These are phyloP conservation scores for Inosperma sp. DNA, from an alignment of 768 basidiomycete genomes.

Conservation along the genomic window DNA sequence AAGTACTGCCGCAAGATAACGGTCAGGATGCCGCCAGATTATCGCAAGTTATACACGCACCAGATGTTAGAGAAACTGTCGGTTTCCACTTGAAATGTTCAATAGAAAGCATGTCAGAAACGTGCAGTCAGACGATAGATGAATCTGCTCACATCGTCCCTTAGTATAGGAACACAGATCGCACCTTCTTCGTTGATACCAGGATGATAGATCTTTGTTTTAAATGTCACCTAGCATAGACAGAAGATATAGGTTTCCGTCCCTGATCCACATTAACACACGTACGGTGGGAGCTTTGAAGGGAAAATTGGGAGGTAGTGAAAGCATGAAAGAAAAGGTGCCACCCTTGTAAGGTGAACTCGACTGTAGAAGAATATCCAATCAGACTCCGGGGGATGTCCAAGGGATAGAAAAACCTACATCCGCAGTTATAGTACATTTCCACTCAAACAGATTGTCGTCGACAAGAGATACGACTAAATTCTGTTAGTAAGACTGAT, in stretches of 20 bases:
- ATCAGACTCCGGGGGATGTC: neutral
- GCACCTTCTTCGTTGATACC: slow-evolving; percentile 86
- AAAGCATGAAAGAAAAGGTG: slow-evolving; percentile 67
- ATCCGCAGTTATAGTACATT: slow-evolving; percentile 68
- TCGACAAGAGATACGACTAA: slow-evolving; percentile 59
- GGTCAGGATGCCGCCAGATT: neutral
- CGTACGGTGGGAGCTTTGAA: slow-evolving; percentile 81
- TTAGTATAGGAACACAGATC: slow-evolving; percentile 79
- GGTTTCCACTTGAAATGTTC: slow-evolving; percentile 70
- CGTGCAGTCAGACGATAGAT: slow-evolving; percentile 7
- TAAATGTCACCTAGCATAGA: slow-evolving; percentile 66
- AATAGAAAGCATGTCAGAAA: slow-evolving; percentile 11
- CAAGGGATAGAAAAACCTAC: slow-evolving; percentile 38
- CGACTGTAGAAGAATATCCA: slow-evolving; percentile 35
- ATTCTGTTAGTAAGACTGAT: slow-evolving; percentile 39
- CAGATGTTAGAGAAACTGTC: slow-evolving; percentile 64
- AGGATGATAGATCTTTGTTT: slow-evolving; percentile 85
- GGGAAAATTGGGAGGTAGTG: slow-evolving; percentile 76
- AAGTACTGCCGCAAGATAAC: slow-evolving; percentile 48
- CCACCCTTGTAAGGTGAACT: slow-evolving; percentile 83
- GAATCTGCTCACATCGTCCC: slow-evolving; percentile 62
- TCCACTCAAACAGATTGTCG: slow-evolving; percentile 73
- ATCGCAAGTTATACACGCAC: slow-evolving; percentile 32
- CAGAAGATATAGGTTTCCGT: neutral
- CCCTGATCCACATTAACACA: neutral